These are phyloP conservation scores for Fraxinus paxiana DNA, from an alignment of 305 asterid species.

Conservation along the genomic window DNA sequence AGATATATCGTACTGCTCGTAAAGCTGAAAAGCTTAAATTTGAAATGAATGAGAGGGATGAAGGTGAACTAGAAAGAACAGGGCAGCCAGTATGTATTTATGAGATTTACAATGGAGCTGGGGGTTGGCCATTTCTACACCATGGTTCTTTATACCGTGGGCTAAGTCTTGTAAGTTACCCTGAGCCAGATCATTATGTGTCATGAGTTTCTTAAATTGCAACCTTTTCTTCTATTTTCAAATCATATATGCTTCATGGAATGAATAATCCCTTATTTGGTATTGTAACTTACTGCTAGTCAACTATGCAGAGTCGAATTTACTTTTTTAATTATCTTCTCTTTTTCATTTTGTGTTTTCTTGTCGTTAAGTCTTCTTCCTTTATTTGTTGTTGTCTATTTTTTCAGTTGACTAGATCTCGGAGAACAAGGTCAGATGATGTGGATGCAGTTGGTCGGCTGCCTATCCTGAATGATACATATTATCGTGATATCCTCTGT, in stretches of 20 bases:
- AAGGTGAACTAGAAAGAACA: conserved; percentile 97
- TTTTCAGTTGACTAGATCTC: conserved; percentile 60
- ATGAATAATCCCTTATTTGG: background rate
- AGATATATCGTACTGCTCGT: conserved; percentile 79
- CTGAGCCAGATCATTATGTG: conserved; percentile 20
- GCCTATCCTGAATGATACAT: conserved; percentile 73
- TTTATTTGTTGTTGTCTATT: conserved; percentile 25
- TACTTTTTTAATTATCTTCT: background rate
- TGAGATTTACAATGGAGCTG: conserved; percentile 87
- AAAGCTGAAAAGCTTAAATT: conserved; percentile 81
- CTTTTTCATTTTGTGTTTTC: conserved; percentile 19
- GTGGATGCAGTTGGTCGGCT: conserved; percentile 92
- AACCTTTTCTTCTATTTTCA: background rate
- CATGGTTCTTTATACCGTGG: conserved; percentile 98
- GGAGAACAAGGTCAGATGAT: conserved; percentile 83
- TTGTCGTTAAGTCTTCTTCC: conserved; percentile 10
- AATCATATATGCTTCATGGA: background rate
- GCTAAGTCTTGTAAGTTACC: conserved; percentile 79
- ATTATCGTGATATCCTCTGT: conserved; percentile 72
- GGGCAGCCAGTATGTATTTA: conserved; percentile 91
- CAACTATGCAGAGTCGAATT: conserved; percentile 4
- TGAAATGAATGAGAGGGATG: conserved; percentile 89
- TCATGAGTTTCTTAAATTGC: conserved; percentile 6
- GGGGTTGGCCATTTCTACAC: conserved; percentile 94
- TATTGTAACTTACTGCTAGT: conserved; percentile 7